Evolutionary conservation across 805 yeast genomes (phyloP).

Genomic region (Candida fluviatilis): DNA sequence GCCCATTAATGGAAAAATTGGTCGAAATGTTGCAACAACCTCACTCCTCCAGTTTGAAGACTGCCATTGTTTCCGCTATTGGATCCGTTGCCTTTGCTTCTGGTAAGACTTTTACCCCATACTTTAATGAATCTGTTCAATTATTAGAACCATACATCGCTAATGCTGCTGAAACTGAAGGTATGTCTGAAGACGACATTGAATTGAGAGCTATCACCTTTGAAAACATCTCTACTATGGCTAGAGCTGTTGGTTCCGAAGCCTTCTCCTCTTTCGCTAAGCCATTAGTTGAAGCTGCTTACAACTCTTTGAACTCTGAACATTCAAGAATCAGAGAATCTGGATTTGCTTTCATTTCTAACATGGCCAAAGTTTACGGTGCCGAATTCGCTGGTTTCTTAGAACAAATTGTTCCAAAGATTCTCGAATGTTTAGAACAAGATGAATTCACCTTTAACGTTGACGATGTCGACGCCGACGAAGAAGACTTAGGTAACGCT

Average conservation of each 20-base stretch:
- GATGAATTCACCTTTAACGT: slow-evolving; percentile 72
- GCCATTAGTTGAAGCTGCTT: slow-evolving; percentile 85
- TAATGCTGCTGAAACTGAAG: slow-evolving; percentile 63
- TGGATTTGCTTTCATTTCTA: slow-evolving; percentile 88
- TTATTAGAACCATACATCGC: slow-evolving; percentile 78
- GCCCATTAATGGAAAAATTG: slow-evolving; percentile 85
- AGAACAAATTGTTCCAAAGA: slow-evolving; percentile 76
- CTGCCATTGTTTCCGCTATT: slow-evolving; percentile 88
- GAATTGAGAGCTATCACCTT: slow-evolving; percentile 89
- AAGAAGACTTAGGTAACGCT: slow-evolving; percentile 63
- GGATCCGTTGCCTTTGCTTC: slow-evolving; percentile 97
- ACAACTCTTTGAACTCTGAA: slow-evolving; percentile 69
- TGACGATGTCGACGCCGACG: slow-evolving; percentile 44
- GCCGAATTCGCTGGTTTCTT: slow-evolving; percentile 84
- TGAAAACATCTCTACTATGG: slow-evolving; percentile 92
- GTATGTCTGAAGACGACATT: slow-evolving; percentile 81
- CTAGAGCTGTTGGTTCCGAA: slow-evolving; percentile 92
- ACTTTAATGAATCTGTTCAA: slow-evolving; percentile 75
- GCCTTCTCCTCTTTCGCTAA: slow-evolving; percentile 81
- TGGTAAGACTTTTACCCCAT: slow-evolving; percentile 83
- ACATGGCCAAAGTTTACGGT: slow-evolving; percentile 93
- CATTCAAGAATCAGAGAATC: slow-evolving; percentile 89
- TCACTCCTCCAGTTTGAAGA: slow-evolving; percentile 66
- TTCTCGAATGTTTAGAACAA: slow-evolving; percentile 78
- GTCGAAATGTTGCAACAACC: slow-evolving; percentile 79